Base-by-base conservation (phyloP, 2,329 filamentous ascomycete species). In the Didymellaceae sp. region DNA sequence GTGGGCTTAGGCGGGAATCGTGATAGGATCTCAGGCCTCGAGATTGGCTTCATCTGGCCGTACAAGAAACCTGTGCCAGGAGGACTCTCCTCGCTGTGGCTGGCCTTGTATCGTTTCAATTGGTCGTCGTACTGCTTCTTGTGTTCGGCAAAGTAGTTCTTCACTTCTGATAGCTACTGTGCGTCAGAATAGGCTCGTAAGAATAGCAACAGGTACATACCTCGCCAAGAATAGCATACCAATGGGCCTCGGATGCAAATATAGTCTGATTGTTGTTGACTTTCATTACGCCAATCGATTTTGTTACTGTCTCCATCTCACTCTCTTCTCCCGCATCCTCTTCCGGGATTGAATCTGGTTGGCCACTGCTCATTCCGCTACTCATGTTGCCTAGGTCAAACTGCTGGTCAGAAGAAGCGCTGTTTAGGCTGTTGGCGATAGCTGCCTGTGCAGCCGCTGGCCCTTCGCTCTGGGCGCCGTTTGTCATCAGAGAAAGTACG, bases 401-500 rank as follows among this genome's bases (percentile, higher is more conserved):
- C n/a, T 68, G 66, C 28, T 73, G 63, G 31, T 78, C 77, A 6
- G 58, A 42, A 17, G 68, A 63, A 43, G 67, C 71, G 32, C 71
- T 74, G 55, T 70, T 75, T 45, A 75, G 72, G 48, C 77, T 79
- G 46, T 73, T 70, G 4, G 78, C 78, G 26, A 86, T 80, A 6
- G 78, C 81, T 25, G 83, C 82, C 50, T 82, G 78, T n/a, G 84
- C 84, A 39, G 84, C 83, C 14, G 80, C 73, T 3, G 80, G 79
- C 17, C 84, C 83, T 37, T 81, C 79, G 45, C 83, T 80, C 58
- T 83, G 79, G n/a, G 80, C 82, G 49, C 90, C 90, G 72, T 90
- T 92, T 68, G 93, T 93, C 93, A 97, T 97, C 68, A 97, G 75
- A 21, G 91, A 95, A 59, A 97, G 77, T 54, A 97, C 93, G 72